Conservation (phyloP, 441 rosid genomes). For the Manihot esculenta region DNA sequence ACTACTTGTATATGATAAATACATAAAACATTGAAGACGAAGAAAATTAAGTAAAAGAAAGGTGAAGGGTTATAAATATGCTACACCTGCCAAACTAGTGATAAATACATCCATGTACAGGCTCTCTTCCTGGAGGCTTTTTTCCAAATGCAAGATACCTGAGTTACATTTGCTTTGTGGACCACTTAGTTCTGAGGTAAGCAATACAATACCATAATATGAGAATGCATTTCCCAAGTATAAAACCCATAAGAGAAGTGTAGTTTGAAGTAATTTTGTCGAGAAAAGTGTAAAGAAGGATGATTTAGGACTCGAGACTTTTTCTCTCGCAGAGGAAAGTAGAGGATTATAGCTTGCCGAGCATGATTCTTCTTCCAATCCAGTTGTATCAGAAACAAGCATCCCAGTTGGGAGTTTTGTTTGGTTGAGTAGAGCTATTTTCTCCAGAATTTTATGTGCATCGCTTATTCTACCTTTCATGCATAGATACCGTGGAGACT, state of each 20-base stretch:
- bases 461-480: constrained; percentile 55
- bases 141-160: constrained; percentile 2
- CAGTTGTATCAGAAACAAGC: constrained; percentile 35
- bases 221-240: constrained; percentile 50
- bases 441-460: constrained; percentile 59
- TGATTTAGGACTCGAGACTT: constrained; percentile 17
- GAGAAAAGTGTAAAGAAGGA: constrained; percentile 50
- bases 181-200: constrained; percentile 51
- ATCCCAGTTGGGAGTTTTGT: constrained; percentile 56
- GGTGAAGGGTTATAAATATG: background rate
- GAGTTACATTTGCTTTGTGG: constrained; percentile 32
- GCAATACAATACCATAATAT: constrained; percentile 54
- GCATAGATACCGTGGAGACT: constrained; percentile 74
- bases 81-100: constrained; percentile 57
- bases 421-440: constrained; percentile 49
- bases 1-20: background rate
- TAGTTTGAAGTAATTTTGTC: constrained; percentile 40
- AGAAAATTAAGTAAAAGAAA: background rate
- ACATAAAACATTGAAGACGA: background rate
- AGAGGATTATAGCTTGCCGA: constrained; percentile 30
- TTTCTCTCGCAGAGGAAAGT: constrained; percentile 25
- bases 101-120: constrained; percentile 43
- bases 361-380: constrained; percentile 22
- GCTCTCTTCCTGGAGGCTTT: constrained; percentile 25
- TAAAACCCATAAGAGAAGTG: constrained; percentile 48